These are phyloP conservation scores for Pistacia atlantica DNA, from an alignment of 345 rosid genomes.

Conservation along the genomic window DNA sequence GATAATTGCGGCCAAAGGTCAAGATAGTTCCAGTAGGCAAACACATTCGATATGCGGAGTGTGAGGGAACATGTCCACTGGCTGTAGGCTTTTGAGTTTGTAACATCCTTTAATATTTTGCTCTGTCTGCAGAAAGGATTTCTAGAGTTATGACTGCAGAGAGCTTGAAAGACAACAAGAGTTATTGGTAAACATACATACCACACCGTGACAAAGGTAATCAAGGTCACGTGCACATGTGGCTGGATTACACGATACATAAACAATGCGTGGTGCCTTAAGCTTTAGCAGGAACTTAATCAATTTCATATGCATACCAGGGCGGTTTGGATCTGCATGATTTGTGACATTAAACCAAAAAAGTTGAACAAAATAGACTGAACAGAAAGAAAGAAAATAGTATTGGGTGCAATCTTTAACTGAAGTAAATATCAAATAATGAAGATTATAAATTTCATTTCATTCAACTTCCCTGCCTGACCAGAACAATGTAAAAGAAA, in stretches of 20 bases:
- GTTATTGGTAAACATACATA: constrained; percentile 29
- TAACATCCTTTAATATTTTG: constrained; percentile 70
- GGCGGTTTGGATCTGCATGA: constrained; percentile 88
- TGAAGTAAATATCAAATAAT: not conserved
- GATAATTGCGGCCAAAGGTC: constrained; percentile 22
- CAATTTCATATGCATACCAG: constrained; percentile 97
- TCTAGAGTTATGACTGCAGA: constrained; percentile 18
- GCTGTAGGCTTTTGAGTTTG: constrained; percentile 70
- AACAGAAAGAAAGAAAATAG: not conserved
- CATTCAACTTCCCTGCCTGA: not conserved
- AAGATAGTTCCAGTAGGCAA: constrained; percentile 73
- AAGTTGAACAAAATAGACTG: no score
- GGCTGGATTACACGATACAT: constrained; percentile 93
- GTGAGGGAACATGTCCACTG: constrained; percentile 97
- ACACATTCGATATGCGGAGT: constrained; percentile 95
- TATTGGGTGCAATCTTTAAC: not conserved
- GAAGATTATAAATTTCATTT: not conserved
- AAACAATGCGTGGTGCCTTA: constrained; percentile 70
- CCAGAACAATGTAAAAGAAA: not conserved
- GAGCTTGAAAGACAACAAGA: not conserved
- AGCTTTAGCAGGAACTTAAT: constrained; percentile 81
- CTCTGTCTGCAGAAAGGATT: constrained; percentile 52
- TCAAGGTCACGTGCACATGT: constrained; percentile 95
- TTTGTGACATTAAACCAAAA: constrained; percentile 12
- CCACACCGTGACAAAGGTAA: constrained; percentile 91